phyloP scores from a whole-genome alignment of 331 rosid genomes.

The Malus hybrid region DNA sequence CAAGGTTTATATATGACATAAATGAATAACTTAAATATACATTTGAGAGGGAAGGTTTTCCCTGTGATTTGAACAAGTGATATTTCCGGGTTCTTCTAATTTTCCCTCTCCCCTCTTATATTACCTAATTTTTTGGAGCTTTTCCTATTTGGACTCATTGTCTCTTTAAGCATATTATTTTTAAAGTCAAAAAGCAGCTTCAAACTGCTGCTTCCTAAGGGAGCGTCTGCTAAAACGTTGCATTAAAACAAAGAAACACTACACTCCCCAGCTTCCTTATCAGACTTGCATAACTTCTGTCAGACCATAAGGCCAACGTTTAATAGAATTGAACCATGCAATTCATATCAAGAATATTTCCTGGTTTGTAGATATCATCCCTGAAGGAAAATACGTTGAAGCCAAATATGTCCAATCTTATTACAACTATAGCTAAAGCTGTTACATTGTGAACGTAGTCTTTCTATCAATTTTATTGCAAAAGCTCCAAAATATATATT shows the following conservation, averaged over 20 bases:
- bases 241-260: neutral
- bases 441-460: neutral
- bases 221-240: neutral
- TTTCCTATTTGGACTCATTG: neutral
- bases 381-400: no score
- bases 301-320: no score
- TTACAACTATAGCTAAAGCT: no score
- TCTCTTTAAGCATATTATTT: no score
- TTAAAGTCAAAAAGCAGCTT: neutral
- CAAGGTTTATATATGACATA: neutral
- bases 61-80: no score
- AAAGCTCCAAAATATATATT: neutral
- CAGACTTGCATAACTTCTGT: no score
- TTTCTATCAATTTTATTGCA: neutral
- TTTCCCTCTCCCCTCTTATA: neutral
- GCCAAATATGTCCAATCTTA: no score
- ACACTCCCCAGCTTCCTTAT: neutral
- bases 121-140: neutral
- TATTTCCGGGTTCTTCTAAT: neutral
- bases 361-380: neutral
- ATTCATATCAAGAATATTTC: no score
- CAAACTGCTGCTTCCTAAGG: neutral
- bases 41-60: neutral
- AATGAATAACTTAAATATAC: neutral
- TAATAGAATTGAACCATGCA: no score